Evolutionary conservation across 2,329 filamentous ascomycete species (phyloP).

Genomic region (Apiospora pterosperma): DNA sequence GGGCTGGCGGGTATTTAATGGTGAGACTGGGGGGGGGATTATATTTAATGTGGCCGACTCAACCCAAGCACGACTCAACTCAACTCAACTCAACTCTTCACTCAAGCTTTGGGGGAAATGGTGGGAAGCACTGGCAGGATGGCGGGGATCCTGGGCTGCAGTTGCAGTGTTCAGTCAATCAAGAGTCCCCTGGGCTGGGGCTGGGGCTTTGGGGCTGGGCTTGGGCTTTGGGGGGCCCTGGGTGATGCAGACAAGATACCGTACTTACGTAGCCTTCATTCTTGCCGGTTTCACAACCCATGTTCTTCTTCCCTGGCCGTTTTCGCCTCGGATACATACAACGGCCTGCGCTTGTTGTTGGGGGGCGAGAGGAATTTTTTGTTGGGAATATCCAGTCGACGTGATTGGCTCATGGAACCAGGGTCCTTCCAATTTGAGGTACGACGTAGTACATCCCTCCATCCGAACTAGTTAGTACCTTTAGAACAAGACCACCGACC

Average conservation of each 20-base stretch:
- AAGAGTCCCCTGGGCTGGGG: no score
- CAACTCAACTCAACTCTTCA: neutral
- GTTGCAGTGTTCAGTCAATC: no score
- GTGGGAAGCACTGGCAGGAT: neutral
- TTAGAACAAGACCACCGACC: no score
- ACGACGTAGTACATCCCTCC: no score
- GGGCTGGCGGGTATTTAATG: neutral
- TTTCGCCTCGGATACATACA: neutral
- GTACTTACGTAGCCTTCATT: neutral
- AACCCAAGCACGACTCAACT: neutral
- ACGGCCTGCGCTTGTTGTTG: neutral
- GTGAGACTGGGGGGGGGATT: neutral
- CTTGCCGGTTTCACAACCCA: neutral
- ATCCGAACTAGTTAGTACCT: no score
- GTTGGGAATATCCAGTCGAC: neutral
- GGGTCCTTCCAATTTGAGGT: slow-evolving; percentile 3
- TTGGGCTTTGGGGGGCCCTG: neutral
- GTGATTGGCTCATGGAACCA: neutral
- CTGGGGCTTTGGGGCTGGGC: neutral
- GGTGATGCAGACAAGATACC: neutral
- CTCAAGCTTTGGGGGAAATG: slow-evolving; percentile 1
- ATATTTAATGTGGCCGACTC: neutral
- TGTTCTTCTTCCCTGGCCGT: neutral
- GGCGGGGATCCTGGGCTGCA: no score
- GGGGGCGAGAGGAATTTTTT: slow-evolving; percentile 1